phyloP scores from a whole-genome alignment of 306 rosid species.

The Trichosanthes cucumerina region DNA sequence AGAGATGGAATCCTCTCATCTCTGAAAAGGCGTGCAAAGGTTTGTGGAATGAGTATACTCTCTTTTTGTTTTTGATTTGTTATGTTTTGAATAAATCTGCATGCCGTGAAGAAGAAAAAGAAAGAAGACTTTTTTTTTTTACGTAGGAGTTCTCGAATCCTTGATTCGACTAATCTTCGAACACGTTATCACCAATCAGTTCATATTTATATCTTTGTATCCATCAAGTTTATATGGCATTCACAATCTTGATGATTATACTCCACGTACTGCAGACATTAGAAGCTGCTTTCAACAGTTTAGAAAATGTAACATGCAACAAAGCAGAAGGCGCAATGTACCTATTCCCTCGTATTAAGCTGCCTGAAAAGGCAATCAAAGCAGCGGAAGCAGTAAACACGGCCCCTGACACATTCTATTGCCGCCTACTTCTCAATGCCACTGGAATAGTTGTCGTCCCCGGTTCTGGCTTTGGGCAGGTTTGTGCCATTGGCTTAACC shows the following conservation, averaged over 20 bases:
- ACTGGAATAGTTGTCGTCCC: constrained; percentile 88
- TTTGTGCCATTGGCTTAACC: constrained; percentile 18
- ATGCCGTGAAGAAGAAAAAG: background rate
- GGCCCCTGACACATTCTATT: constrained; percentile 72
- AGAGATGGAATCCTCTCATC: constrained; percentile 65
- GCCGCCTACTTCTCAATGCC: constrained; percentile 56
- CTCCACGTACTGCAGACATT: constrained; percentile 33
- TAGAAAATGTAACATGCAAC: constrained; percentile 86
- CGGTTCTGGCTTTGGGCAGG: constrained; percentile 96
- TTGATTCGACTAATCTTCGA: background rate
- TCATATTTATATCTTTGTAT: background rate
- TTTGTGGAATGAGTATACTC: constrained; percentile 19
- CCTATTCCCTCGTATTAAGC: constrained; percentile 55
- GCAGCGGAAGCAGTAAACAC: constrained; percentile 59
- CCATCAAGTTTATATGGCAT: background rate
- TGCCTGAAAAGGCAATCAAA: constrained; percentile 68
- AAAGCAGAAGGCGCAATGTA: constrained; percentile 97
- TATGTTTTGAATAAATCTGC: background rate
- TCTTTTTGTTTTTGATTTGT: background rate
- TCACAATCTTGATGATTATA: background rate
- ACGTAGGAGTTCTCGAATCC: no score
- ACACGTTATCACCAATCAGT: background rate
- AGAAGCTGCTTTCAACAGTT: constrained; percentile 58
- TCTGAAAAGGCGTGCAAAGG: constrained; percentile 83
- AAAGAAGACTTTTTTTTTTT: background rate